These are phyloP conservation scores for Bisporella sp. DNA, from an alignment of 2,329 filamentous ascomycete species.

Conservation along the genomic window DNA sequence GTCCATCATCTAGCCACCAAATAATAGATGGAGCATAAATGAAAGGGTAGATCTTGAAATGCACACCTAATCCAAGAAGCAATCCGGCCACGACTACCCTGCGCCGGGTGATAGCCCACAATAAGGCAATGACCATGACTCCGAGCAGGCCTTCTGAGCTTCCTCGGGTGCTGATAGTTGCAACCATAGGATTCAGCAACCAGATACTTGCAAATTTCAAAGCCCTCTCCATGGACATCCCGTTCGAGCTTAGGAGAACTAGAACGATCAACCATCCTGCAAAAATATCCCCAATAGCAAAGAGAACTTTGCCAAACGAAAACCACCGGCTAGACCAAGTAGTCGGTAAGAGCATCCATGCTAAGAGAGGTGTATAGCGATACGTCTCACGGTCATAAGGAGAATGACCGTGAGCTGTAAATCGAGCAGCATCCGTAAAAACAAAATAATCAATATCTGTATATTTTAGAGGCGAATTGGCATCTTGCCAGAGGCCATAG, in stretches of 20 bases:
- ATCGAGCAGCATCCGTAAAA: slow-evolving; percentile 90
- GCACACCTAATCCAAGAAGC: slow-evolving; percentile 76
- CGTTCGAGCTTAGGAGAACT: slow-evolving; percentile 36
- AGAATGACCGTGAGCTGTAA: slow-evolving; percentile 56
- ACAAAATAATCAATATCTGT: slow-evolving; percentile 99
- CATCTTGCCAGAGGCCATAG: slow-evolving; percentile 91
- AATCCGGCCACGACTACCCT: slow-evolving; percentile 60
- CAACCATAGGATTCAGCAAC: slow-evolving; percentile 97
- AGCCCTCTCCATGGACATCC: slow-evolving; percentile 41
- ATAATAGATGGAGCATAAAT: slow-evolving; percentile 80
- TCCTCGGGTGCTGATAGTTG: slow-evolving; percentile 89
- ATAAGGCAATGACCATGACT: slow-evolving; percentile 71
- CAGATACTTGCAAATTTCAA: slow-evolving; percentile 79
- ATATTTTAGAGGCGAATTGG: slow-evolving; percentile 88
- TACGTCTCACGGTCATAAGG: slow-evolving; percentile 92
- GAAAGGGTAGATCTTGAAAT: slow-evolving; percentile 99
- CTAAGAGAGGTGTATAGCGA: slow-evolving; percentile 89
- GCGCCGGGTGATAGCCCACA: slow-evolving; percentile 71
- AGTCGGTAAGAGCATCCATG: slow-evolving; percentile 85
- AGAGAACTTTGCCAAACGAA: slow-evolving; percentile 80
- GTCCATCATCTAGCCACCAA: slow-evolving; percentile 67
- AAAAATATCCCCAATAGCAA: slow-evolving; percentile 74
- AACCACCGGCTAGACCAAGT: slow-evolving; percentile 53
- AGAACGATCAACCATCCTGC: slow-evolving; percentile 72
- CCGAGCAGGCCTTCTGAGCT: slow-evolving; percentile 89